phyloP scores from a whole-genome alignment of 2,329 filamentous ascomycete species.

The Apiospora koreana region DNA sequence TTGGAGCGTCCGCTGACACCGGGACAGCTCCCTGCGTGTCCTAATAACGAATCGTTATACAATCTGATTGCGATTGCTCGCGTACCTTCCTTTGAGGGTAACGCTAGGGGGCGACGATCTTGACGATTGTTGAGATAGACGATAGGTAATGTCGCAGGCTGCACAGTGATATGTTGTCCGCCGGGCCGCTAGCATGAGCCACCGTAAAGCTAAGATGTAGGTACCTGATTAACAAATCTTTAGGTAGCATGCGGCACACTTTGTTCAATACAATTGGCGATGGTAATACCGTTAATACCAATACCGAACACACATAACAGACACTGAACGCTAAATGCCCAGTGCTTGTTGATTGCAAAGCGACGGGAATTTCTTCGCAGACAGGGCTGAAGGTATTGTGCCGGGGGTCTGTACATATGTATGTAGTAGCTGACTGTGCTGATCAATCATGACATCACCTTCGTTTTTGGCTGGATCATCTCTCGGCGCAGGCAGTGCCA shows the following conservation, averaged over 20 bases:
- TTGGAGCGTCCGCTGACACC: not conserved
- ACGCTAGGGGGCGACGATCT: not conserved
- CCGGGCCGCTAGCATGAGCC: not conserved
- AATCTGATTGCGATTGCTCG: slow-evolving; percentile 10
- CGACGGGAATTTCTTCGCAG: not conserved
- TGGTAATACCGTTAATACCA: not conserved
- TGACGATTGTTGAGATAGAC: slow-evolving; percentile 3
- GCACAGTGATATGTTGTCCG: not conserved
- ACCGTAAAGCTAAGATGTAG: not conserved
- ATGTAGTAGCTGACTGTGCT: slow-evolving; percentile 3
- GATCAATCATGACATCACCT: slow-evolving; percentile 1
- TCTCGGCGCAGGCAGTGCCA: not conserved
- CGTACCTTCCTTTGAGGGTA: slow-evolving; percentile 8
- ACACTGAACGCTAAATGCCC: not conserved
- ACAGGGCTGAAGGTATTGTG: not conserved
- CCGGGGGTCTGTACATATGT: not conserved
- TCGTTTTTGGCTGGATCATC: not conserved
- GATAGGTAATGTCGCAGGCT: slow-evolving; percentile 1
- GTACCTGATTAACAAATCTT: not conserved
- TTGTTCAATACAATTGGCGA: not conserved
- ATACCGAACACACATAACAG: not conserved
- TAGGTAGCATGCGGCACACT: not conserved
- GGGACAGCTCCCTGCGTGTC: not conserved
- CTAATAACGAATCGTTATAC: slow-evolving; percentile 4
- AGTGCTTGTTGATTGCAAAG: not conserved